A percentile compares a stretch with the other conserved stretches of the same genome.
phyloP scores from a whole-genome alignment of 495 filamentous ascomycete species.

The Lichenothelia convexa region DNA sequence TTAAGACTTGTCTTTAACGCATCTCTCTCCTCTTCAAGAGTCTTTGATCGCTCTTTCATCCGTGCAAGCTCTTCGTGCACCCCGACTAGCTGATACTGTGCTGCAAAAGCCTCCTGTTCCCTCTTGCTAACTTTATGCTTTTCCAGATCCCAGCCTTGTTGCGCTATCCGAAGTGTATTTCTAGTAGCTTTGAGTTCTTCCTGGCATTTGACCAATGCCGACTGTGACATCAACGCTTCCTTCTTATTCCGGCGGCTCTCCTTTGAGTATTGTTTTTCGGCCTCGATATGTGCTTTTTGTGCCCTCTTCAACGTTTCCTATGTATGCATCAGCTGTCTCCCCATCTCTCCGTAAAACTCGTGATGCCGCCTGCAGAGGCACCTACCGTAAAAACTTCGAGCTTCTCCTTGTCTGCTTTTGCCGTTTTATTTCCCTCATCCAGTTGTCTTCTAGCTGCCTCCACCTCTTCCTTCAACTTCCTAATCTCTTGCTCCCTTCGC shows the following conservation, averaged over 20 bases:
- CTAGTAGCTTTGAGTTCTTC: constrained; percentile 62
- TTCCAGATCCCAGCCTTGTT: constrained; percentile 35
- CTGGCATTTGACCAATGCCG: constrained; percentile 55
- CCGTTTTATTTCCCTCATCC: constrained; percentile 1
- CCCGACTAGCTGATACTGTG: constrained; percentile 51
- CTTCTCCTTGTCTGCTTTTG: neutral
- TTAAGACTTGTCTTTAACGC: constrained; percentile 43
- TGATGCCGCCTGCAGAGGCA: too few species aligned
- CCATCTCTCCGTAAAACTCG: neutral
- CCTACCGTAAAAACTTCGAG: too few species aligned
- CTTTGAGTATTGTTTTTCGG: constrained; percentile 62
- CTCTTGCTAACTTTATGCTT: constrained; percentile 26
- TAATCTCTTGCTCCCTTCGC: constrained; percentile 56
- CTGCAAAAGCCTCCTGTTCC: constrained; percentile 63
- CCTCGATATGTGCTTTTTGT: constrained; percentile 59
- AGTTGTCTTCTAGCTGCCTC: neutral
- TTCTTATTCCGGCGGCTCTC: constrained; percentile 67
- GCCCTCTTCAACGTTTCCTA: constrained; percentile 57
- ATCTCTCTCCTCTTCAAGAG: constrained; percentile 54
- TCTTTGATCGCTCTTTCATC: constrained; percentile 39
- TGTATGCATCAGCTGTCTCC: neutral
- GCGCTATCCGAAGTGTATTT: constrained; percentile 30
- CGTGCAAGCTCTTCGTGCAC: constrained; percentile 57
- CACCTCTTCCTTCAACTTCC: constrained; percentile 51
- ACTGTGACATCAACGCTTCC: constrained; percentile 69